Evolutionary conservation across 2,329 filamentous ascomycete species (phyloP), one percentile per base, ranked within the genome.

Genomic region (Penicillium sp.): DNA sequence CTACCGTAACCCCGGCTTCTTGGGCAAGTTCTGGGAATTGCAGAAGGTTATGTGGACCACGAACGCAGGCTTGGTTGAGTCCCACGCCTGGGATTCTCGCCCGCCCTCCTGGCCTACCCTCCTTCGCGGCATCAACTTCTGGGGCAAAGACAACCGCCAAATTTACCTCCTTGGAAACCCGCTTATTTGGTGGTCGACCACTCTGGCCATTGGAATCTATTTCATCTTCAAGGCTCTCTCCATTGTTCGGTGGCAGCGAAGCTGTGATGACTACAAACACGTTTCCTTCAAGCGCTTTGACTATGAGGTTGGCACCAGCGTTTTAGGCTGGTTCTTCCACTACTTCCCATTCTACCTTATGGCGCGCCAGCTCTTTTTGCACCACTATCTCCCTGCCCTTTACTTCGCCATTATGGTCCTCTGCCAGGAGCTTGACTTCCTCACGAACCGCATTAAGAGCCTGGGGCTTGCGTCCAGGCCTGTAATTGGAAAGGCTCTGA

Each of bases 281-380:
- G 74, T 85, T 47, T 89, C 84, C 38, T 96, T 97, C 82, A 96
- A 96, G 79, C 90, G 94, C 55, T 99, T 97, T 74, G 94, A 97
- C 76, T 97, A 97, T 71, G 94, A 99, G 76, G 85, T 97, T 57
- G 94, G 94, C 59, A 90, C 87, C 51, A 91, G 86, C 18, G 89
- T 97, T 32, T 84, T 99, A 9, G 94, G 89, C 64, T 99, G 94
- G 94, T 91, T 90, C 46, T 88, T 99, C 75, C 94, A 99, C 77
- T 99, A 97, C 80, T 97, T 99, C 81, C 94, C 94, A 11, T 99
- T 99, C 80, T 99, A 87, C 79, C 84, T 99, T 56, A 97, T 99
- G 94, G 87, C 94, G 72, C 92, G 94, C 66, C 94, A 99, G 77
- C 86, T 99, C 35, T 99, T 99, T 83, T 81, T 99, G 60, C 94